A percentile compares a stretch with the other conserved stretches of the same genome.
These are phyloP conservation scores for Fusarium nygamai DNA, from an alignment of 2,329 filamentous ascomycete species.

Conservation along the genomic window DNA sequence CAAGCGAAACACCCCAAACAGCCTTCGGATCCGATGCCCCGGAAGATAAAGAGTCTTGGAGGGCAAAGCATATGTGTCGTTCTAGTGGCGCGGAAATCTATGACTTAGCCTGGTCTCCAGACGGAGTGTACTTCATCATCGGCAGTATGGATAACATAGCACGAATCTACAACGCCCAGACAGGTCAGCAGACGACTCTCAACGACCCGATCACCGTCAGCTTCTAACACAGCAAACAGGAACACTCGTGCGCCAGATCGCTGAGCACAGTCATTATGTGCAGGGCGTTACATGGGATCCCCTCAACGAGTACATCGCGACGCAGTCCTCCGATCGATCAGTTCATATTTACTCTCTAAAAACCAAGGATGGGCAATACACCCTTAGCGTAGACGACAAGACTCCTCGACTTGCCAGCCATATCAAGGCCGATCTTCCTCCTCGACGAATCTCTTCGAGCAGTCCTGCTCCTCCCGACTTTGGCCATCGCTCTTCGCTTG, in stretches of 20 bases:
- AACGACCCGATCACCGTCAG: neutral
- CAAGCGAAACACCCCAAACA: conserved; percentile 77
- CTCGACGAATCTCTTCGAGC: conserved; percentile 86
- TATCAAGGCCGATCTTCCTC: conserved; percentile 87
- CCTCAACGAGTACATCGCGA: conserved; percentile 96
- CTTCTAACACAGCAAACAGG: conserved; percentile 48
- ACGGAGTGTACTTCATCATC: conserved; percentile 94
- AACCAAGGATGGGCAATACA: conserved; percentile 96
- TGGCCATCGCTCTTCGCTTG: conserved; percentile 71
- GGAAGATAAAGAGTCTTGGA: conserved; percentile 97
- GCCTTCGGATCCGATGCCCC: conserved; percentile 83
- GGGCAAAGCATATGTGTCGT: conserved; percentile 97
- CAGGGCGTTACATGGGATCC: conserved; percentile 99
- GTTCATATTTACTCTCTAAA: conserved; percentile 97
- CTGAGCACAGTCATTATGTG: conserved; percentile 97
- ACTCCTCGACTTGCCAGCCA: conserved; percentile 84
- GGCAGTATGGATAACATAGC: conserved; percentile 99
- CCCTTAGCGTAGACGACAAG: conserved; percentile 72
- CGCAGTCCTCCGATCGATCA: conserved; percentile 96
- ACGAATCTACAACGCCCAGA: conserved; percentile 93
- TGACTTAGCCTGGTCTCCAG: conserved; percentile 98
- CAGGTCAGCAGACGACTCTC: conserved; percentile 66
- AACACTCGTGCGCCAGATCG: conserved; percentile 85
- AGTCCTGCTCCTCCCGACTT: conserved; percentile 92
- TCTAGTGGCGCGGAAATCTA: conserved; percentile 97